Conservation (phyloP, 2,329 filamentous ascomycete genomes). For the Hypoxylon sp. region DNA sequence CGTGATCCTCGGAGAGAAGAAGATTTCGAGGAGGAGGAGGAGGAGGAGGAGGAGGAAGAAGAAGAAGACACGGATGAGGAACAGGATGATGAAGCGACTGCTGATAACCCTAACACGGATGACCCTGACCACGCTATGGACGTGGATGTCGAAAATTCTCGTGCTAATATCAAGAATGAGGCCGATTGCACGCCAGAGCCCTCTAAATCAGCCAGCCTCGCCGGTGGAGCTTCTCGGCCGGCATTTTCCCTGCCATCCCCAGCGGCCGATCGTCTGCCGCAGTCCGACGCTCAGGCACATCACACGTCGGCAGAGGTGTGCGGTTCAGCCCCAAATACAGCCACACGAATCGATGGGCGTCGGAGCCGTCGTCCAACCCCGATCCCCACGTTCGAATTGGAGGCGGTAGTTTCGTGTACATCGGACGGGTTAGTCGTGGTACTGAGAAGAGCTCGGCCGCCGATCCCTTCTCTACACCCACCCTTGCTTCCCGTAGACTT, state of each 20-base stretch:
- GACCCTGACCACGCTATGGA: constrained; percentile 60
- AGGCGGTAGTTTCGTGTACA: constrained; percentile 90
- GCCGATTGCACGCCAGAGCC: constrained; percentile 40
- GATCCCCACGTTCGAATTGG: constrained; percentile 70
- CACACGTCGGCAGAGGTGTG: constrained; percentile 22
- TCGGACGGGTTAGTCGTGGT: constrained; percentile 88
- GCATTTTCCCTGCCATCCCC: background rate
- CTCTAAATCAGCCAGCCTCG: constrained; percentile 44
- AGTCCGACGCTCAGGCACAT: constrained; percentile 40
- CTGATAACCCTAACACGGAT: constrained; percentile 50
- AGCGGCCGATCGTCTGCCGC: constrained; percentile 4
- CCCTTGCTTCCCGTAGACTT: constrained; percentile 56
- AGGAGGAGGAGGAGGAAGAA: constrained; percentile 54
- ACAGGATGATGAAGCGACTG: constrained; percentile 45
- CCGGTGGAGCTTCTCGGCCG: constrained; percentile 1
- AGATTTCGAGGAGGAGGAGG: constrained; percentile 54
- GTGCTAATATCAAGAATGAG: constrained; percentile 50
- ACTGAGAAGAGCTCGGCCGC: constrained; percentile 74
- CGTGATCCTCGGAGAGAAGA: constrained; percentile 72
- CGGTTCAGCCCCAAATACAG: constrained; percentile 15
- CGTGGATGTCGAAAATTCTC: constrained; percentile 45
- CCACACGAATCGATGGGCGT: constrained; percentile 1
- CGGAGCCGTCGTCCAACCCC: constrained; percentile 40
- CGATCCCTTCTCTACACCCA: constrained; percentile 67
- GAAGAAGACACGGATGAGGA: constrained; percentile 55